A percentile compares a stretch with the other conserved stretches of the same genome.
Conservation (phyloP, 2,329 filamentous ascomycete species). For the Exophiala lecanii-corni region DNA sequence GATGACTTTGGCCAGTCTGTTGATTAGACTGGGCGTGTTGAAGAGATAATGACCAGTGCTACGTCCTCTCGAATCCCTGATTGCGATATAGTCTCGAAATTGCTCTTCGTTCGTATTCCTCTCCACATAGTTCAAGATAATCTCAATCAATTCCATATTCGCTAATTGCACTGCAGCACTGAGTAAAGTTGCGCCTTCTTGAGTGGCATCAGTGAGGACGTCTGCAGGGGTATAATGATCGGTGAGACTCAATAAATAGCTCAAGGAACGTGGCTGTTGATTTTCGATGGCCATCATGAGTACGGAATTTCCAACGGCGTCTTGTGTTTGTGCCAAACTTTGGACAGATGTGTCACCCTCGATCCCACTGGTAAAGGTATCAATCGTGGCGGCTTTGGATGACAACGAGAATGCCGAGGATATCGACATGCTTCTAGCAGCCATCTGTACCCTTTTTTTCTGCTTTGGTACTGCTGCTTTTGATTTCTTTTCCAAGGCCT, state of each 20-base stretch:
- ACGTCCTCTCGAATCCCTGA: slow-evolving; percentile 78
- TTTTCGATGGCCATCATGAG: slow-evolving; percentile 80
- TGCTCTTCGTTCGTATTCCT: slow-evolving; percentile 51
- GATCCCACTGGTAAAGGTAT: slow-evolving; percentile 66
- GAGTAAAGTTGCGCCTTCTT: slow-evolving; percentile 81
- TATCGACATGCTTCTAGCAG: slow-evolving; percentile 80
- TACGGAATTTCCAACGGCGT: slow-evolving; percentile 71
- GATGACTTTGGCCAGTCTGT: slow-evolving; percentile 68
- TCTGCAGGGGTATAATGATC: slow-evolving; percentile 68
- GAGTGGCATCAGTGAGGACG: slow-evolving; percentile 79
- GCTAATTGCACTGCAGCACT: slow-evolving; percentile 87
- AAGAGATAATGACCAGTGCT: slow-evolving; percentile 96
- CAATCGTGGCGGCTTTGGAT: slow-evolving; percentile 73
- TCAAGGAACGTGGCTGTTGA: slow-evolving; percentile 65
- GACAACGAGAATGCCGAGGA: slow-evolving; percentile 78
- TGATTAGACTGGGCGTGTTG: slow-evolving; percentile 77
- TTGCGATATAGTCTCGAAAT: slow-evolving; percentile 64
- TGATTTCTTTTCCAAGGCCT: slow-evolving; percentile 45
- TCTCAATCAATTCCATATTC: slow-evolving; percentile 67
- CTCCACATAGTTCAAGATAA: slow-evolving; percentile 68
- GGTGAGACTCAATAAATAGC: slow-evolving; percentile 71
- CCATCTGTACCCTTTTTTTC: slow-evolving; percentile 79
- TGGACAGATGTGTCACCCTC: slow-evolving; percentile 86
- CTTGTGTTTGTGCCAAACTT: slow-evolving; percentile 52
- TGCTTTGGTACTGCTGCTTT: slow-evolving; percentile 34